These are phyloP conservation scores for Colletotrichum sansevieriae DNA, from an alignment of 2,329 filamentous ascomycete genomes.

Conservation along the genomic window DNA sequence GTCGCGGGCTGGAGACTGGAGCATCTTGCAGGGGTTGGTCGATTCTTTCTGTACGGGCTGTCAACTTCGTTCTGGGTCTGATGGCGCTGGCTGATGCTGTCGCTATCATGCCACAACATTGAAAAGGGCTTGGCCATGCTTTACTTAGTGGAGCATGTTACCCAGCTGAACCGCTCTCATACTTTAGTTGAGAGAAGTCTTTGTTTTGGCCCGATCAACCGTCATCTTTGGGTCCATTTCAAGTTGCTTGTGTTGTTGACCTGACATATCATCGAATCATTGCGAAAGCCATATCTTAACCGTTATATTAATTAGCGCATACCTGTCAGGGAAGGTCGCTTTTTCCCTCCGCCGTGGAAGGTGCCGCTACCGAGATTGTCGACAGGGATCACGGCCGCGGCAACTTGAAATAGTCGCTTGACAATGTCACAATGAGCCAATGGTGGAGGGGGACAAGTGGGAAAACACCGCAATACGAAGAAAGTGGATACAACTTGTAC, in stretches of 20 bases:
- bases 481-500: constrained; percentile 21
- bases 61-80: no score
- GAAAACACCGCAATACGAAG: constrained; percentile 26
- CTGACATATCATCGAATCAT: neutral
- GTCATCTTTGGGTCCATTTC: no score
- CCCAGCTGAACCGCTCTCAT: no score
- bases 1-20: no score
- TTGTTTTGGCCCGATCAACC: no score
- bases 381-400: constrained; percentile 19
- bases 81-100: no score
- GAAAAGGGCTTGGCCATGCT: no score
- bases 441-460: neutral
- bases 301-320: neutral
- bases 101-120: no score
- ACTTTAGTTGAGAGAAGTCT: no score
- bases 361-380: constrained; percentile 6
- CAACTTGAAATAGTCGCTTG: constrained; percentile 22
- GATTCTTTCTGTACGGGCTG: no score
- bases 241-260: neutral
- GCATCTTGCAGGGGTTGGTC: no score
- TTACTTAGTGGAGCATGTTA: no score
- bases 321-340: constrained; percentile 25
- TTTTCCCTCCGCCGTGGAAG: neutral
- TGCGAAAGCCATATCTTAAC: neutral
- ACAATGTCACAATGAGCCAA: constrained; percentile 12